Evolutionary conservation across 1,139 yeast genomes (phyloP).

Genomic region (Debaryomycetaceae sp.): DNA sequence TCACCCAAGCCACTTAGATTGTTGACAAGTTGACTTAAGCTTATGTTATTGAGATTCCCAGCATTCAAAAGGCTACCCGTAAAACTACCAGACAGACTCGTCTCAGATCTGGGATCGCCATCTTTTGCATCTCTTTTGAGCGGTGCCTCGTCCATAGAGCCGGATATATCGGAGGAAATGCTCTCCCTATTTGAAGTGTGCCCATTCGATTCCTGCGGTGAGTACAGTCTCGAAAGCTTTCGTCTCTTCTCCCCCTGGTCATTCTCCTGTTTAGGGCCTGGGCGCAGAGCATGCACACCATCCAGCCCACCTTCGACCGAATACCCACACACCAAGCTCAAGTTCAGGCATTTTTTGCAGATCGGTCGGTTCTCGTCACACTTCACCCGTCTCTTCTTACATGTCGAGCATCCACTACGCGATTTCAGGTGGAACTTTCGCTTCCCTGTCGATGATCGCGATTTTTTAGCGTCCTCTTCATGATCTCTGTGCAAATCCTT

Average conservation of each 20-base stretch:
- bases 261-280: neutral
- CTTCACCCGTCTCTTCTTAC: conserved; percentile 84
- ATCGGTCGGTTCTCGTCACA: conserved; percentile 85
- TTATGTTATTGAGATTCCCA: conserved; percentile 44
- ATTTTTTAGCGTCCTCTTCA: conserved; percentile 1
- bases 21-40: conserved; percentile 43
- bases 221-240: conserved; percentile 1
- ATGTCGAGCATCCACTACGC: conserved; percentile 82
- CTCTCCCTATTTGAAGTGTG: conserved; percentile 16
- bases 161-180: neutral
- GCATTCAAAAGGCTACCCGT: conserved; percentile 28
- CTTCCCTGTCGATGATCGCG: conserved; percentile 36
- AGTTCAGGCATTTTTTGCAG: conserved; percentile 73
- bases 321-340: conserved; percentile 75
- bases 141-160: neutral
- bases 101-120: conserved; percentile 8
- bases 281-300: neutral
- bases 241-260: conserved; percentile 4
- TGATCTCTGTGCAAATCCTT: neutral
- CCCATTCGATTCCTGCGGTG: conserved; percentile 20
- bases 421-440: conserved; percentile 84
- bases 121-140: neutral
- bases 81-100: conserved; percentile 5
- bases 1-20: conserved; percentile 38
- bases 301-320: conserved; percentile 10